Base-by-base conservation (phyloP, 2,329 filamentous ascomycete genomes). In the Fusarium abutilonis region DNA sequence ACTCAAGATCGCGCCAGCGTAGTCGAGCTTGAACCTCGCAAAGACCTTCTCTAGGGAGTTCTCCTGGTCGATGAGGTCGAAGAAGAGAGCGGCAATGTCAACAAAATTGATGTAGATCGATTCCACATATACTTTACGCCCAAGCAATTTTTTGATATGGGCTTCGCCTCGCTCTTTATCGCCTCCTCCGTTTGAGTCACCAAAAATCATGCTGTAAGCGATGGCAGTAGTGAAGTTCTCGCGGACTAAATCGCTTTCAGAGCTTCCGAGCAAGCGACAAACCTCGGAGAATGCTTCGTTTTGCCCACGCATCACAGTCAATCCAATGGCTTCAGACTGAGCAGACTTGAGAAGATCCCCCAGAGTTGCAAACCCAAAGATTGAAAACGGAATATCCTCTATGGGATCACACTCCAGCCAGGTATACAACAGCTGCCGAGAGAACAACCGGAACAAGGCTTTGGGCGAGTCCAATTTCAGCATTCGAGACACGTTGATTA, bases 361-460 rank as follows among this genome's bases (percentile, higher is more conserved):
- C 2, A 98, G 82, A 14, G 77, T 86, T 1, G 76, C 56, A 71
- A 96, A 99, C 1, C 88, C 89, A 74, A 99, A 99, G 2, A 95
- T 90, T n/a, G 82, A 79, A 70, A 86, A 97, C 0, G 95, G 94
- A 44, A 99, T 90, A 4, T 86, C 81, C n/a, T 84, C 80, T 8
- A 97, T 79, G 1, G 79, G 76, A 56, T 89, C 84, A 1, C 78
- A 78, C 60, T 92, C 87, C 4, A 96, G 84, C 94, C 93, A 99
- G 0, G 93, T 97, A 72, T 92, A 97, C 4, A 98, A 79, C 7
- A 99, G 82, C 70, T 99, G 95, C 3, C 93, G 88, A 7, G 92
- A 88, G 72, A 98, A 99, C 1, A 98, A 80, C 6, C 81, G 80
- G 71, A 99, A 97, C 1, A 99, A 78, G 31, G 89, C 84, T 66